Evolutionary conservation across 1,284 basidiomycete species (phyloP).

Genomic region (Fomitiporia mediterranea): DNA sequence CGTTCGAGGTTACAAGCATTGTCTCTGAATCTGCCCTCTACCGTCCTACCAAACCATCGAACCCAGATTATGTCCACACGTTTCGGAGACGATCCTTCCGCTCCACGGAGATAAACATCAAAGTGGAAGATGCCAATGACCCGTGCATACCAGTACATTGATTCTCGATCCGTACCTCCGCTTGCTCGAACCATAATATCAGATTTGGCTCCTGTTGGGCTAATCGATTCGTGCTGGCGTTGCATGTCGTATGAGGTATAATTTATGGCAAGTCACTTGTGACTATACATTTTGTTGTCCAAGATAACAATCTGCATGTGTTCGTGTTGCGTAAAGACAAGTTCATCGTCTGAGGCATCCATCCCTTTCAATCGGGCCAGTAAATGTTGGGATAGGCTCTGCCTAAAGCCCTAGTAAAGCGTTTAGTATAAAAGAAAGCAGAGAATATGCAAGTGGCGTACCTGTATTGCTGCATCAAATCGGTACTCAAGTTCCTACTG

Average conservation of each 20-base stretch:
- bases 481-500: constrained; percentile 20
- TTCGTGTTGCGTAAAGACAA: constrained; percentile 20
- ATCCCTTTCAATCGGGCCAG: constrained; percentile 20
- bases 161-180: constrained; percentile 11
- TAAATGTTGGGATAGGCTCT: constrained; percentile 25
- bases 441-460: constrained; percentile 13
- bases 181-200: constrained; percentile 30
- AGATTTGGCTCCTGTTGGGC: constrained; percentile 27
- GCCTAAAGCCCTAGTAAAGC: constrained; percentile 25
- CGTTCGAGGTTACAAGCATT: background rate
- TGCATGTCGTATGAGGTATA: constrained; percentile 33
- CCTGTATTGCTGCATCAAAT: constrained; percentile 25
- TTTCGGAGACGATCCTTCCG: background rate
- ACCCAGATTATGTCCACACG: constrained; percentile 19
- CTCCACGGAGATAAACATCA: constrained; percentile 1
- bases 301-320: constrained; percentile 17
- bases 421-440: background rate
- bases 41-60: constrained; percentile 15
- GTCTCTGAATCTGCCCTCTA: background rate
- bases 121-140: constrained; percentile 27
- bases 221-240: constrained; percentile 33
- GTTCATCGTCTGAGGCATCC: constrained; percentile 18
- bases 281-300: constrained; percentile 20
- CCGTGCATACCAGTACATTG: constrained; percentile 30
- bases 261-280: constrained; percentile 24